Base-by-base conservation (phyloP, 768 basidiomycete species). In the Amyloporia xantha region DNA sequence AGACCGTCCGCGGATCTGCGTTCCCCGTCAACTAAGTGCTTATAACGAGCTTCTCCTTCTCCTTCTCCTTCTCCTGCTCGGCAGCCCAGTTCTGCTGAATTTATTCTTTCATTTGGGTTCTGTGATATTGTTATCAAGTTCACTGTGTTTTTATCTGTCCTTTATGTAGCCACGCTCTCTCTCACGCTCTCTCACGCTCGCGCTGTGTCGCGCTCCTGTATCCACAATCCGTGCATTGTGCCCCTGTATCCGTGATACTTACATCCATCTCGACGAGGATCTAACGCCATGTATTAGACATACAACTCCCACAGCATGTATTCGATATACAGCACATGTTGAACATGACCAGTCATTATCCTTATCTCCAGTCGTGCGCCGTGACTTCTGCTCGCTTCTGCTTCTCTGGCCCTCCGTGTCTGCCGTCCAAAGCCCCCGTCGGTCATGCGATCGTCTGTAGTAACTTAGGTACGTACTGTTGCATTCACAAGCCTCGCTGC, bases 1-100 rank as follows among this genome's bases (percentile, higher is more conserved):
- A 50, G 13, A 59, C 66, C 12, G 66, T 71, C 11, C 67, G 67
- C 17, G 56, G 63, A 12, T 43, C 44, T 25, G 60, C 65, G 5
- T 68, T 56, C 58, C 65, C 67, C 2, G 52, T 47, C 36, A 54
- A 44, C 38, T 33, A 28, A 39, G 37, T 26, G 19, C 41, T 24
- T 17, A 27, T 20, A 23, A 23, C 42, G 42, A 20, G 42, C 25
- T 20, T 27, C n/a, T n/a, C n/a, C n/a, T n/a, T n/a, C n/a, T n/a
- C n/a, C n/a, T n/a, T n/a, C n/a, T 10, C 41, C 19, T 15, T 24
- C 21, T 33, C 23, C 30, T 5, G 19, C 20, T 19, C 30, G 4
- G 17, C 44, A 23, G 27, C 44, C 30, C 11, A 23, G 30, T 4
- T 15, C 44, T n/a, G 44, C 44, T 17, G 28, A 10, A 4, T 20